phyloP scores from a whole-genome alignment of 148 eudicot species.

The Mesembryanthemum crystallinum region DNA sequence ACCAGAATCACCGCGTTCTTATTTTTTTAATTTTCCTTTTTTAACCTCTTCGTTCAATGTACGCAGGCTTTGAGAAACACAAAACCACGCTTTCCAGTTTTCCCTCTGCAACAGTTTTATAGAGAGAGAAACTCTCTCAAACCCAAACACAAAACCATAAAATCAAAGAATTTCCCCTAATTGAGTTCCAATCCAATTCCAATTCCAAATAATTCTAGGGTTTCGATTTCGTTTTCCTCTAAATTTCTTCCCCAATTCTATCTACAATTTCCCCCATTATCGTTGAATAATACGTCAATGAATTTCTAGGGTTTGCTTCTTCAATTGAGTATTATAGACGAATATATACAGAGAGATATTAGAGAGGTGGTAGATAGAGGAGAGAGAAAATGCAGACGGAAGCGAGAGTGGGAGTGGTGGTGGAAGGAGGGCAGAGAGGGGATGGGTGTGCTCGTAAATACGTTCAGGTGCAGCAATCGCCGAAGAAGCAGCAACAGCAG shows the following conservation, averaged over 20 bases:
- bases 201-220: conserved; percentile 23
- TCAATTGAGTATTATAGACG: background rate
- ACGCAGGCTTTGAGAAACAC: conserved; percentile 20
- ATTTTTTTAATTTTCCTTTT: background rate
- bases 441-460: conserved; percentile 41
- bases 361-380: background rate
- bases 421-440: conserved; percentile 54
- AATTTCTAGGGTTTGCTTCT: conserved; percentile 22
- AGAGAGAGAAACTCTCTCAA: background rate
- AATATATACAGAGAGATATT: no score
- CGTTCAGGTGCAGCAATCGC: conserved; percentile 35
- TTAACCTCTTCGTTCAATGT: conserved; percentile 18
- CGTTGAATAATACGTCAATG: background rate
- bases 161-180: background rate
- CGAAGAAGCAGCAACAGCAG: conserved; percentile 13
- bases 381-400: conserved; percentile 71
- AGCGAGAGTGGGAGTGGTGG: conserved; percentile 77
- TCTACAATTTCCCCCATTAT: background rate
- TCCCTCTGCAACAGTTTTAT: background rate
- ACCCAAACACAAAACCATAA: background rate
- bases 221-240: background rate
- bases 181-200: background rate
- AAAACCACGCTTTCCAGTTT: background rate
- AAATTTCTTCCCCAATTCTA: background rate
- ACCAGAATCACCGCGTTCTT: background rate